Conservation (phyloP, 2,329 filamentous ascomycete species). For the Sporothrix humicola region DNA sequence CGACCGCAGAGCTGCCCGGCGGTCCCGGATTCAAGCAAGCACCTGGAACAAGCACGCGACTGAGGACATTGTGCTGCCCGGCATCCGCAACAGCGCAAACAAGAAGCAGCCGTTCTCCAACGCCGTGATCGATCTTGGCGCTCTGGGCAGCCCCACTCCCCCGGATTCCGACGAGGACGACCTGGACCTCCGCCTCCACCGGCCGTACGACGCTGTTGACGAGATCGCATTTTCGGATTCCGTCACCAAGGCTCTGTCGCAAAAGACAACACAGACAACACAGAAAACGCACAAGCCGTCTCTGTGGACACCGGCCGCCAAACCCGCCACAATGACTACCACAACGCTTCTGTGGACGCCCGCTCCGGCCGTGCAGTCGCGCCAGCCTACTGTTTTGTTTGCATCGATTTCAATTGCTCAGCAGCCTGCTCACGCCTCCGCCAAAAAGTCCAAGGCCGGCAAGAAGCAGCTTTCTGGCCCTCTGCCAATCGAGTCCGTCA, state of each 20-base stretch:
- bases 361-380: slow-evolving; percentile 42
- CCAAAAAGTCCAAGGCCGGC: background rate
- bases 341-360: slow-evolving; percentile 42
- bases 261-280: background rate
- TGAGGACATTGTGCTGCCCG: slow-evolving; percentile 45
- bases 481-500: slow-evolving; percentile 30
- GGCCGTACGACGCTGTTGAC: slow-evolving; percentile 35
- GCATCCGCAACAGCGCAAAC: background rate
- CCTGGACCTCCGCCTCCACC: slow-evolving; percentile 41
- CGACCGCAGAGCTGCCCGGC: slow-evolving; percentile 49
- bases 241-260: background rate
- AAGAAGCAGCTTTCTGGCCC: slow-evolving; percentile 13
- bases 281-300: background rate
- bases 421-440: background rate
- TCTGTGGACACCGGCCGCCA: slow-evolving; percentile 24
- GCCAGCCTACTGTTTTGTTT: slow-evolving; percentile 33
- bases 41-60: slow-evolving; percentile 41
- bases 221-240: background rate
- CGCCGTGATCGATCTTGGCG: slow-evolving; percentile 48
- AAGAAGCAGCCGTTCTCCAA: slow-evolving; percentile 23
- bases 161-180: slow-evolving; percentile 59
- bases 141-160: slow-evolving; percentile 60
- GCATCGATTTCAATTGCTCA: background rate
- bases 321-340: slow-evolving; percentile 1
- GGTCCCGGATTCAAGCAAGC: slow-evolving; percentile 47